phyloP scores from a whole-genome alignment of 2,329 filamentous ascomycete species.

The Trichophyton schoenleinii region DNA sequence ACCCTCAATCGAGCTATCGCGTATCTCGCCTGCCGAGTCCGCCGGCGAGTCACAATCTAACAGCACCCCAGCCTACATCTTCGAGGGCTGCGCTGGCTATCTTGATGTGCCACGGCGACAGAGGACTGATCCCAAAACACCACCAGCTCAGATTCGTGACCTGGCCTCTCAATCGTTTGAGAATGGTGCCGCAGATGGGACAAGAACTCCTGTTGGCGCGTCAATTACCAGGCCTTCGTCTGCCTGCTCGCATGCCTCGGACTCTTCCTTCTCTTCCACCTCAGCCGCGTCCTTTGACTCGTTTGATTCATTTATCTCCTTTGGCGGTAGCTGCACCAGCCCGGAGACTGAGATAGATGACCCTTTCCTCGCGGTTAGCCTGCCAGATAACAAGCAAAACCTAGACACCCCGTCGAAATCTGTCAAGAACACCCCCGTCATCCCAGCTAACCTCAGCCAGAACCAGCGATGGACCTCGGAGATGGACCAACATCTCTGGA shows the following conservation, averaged over 20 bases:
- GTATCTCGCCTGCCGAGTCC: conserved; percentile 15
- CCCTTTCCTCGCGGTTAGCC: conserved; percentile 39
- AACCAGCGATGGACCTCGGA: conserved; percentile 43
- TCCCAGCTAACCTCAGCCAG: conserved; percentile 17
- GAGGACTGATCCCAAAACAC: conserved; percentile 31
- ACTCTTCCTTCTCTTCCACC: conserved; percentile 50
- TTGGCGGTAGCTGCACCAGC: conserved; percentile 49
- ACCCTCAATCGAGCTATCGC: conserved; percentile 32
- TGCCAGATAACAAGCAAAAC: conserved; percentile 26
- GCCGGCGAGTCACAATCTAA: background rate
- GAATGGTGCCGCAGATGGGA: conserved; percentile 19
- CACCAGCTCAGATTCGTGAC: conserved; percentile 34
- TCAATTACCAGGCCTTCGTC: conserved; percentile 44
- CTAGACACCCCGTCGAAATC: conserved; percentile 29
- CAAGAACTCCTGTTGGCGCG: conserved; percentile 26
- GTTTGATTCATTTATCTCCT: conserved; percentile 43
- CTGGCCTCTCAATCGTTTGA: conserved; percentile 22
- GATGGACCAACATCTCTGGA: conserved; percentile 56
- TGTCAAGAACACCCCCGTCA: conserved; percentile 17
- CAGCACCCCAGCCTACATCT: conserved; percentile 16
- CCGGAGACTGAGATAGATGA: conserved; percentile 47
- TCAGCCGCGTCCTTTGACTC: conserved; percentile 30
- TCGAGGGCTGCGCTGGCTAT: conserved; percentile 21
- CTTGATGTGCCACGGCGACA: conserved; percentile 29
- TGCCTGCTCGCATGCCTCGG: conserved; percentile 46